Base-by-base conservation (phyloP, 768 basidiomycete genomes). In the Kwoniella europaea region DNA sequence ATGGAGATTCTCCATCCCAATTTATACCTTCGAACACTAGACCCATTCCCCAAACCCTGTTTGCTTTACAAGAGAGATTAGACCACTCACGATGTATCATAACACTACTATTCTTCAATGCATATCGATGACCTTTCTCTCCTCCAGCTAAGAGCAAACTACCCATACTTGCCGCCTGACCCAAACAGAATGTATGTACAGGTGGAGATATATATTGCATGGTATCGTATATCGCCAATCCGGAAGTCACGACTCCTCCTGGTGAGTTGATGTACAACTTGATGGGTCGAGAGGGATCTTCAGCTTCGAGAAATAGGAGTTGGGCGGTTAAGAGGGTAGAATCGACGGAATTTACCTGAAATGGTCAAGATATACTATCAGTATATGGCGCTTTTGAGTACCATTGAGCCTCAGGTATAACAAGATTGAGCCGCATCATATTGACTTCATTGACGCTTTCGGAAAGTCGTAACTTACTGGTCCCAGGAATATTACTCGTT, bases 241-340 rank as follows among this genome's bases (percentile, higher is more conserved):
- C 96, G 59, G 94, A 93, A 0, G 95, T 96, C 50, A 98, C 96
- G 78, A 91, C 92, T 41, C 96, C 96, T 2, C 96, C 96, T 0
- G 96, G 96, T 7, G 92, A 94, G 84, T 98, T 98, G 76, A 98
- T 96, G 84, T 98, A 98, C 12, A 98, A 85, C 78, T 96, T 94
- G 66, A 98, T 97, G 3, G 96, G 96, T 81, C 93, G 93, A 10
- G 90, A 89, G 0, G 94, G 89, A 74, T 98, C 94, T 83, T 96
- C 95, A 1, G 96, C 95, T 86, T 98, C 96, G 69, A 98, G 87
- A 84, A 96, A 98, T 53, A 98, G 89, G 9, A 98, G 86, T 79
- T 98, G 95, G 0, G 95, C 93, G 7, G 97, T 93, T 43, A 90
- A 87, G 68, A 97, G 86, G 4, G 94, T 91, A 1, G 95, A 91